Conservation (phyloP, 305 asterid genomes). For the Solanum hybrid region DNA sequence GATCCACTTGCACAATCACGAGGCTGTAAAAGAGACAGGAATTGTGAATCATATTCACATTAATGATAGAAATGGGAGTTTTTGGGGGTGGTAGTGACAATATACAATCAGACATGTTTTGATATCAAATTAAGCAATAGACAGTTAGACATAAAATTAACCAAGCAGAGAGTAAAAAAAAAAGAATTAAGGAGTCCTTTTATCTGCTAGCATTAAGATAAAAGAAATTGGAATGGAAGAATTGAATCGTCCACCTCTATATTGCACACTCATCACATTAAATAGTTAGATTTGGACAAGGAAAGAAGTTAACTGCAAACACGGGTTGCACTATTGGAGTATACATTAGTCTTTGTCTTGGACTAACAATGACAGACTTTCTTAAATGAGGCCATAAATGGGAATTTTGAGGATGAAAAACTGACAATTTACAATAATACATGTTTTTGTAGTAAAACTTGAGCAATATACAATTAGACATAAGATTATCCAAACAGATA, state of each 20-base stretch:
- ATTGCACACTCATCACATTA: not conserved
- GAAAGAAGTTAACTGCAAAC: not conserved
- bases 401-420: not conserved
- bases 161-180: not conserved
- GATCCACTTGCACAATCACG: constrained; percentile 52
- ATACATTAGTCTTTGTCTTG: not conserved
- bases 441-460: not conserved
- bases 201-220: not conserved
- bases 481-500: not conserved
- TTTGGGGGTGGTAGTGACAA: not conserved
- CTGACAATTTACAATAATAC: not conserved
- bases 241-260: not conserved
- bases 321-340: not conserved
- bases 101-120: not conserved
- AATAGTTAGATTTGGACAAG: not conserved
- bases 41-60: not conserved
- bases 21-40: constrained; percentile 49
- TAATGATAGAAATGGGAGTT: not conserved
- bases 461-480: not conserved
- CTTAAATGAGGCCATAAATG: not conserved
- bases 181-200: not conserved
- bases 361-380: not conserved
- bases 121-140: not conserved
- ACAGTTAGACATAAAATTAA: not conserved
- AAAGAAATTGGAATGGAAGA: not conserved